These are phyloP conservation scores for Saksenaea oblongispora DNA, from an alignment of 371 early-diverging fungal genomes.

Conservation along the genomic window DNA sequence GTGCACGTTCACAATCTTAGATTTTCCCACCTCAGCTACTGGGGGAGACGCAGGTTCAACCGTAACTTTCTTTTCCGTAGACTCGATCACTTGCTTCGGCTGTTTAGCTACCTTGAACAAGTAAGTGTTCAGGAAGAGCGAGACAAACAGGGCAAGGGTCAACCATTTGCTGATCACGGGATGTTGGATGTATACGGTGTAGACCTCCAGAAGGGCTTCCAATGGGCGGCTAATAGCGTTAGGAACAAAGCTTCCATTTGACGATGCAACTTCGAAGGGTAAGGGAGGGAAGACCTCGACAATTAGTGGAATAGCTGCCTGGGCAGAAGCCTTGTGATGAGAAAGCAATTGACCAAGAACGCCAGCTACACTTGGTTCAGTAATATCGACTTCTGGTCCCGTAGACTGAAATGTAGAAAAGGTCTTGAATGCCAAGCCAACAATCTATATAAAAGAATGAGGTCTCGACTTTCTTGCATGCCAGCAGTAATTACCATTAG, in stretches of 20 bases:
- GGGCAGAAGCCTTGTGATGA: slow-evolving; percentile 28
- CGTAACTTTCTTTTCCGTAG: background rate
- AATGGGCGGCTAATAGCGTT: slow-evolving; percentile 39
- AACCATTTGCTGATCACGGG: slow-evolving; percentile 65
- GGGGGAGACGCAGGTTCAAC: background rate
- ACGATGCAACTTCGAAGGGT: slow-evolving; percentile 32
- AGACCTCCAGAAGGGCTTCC: slow-evolving; percentile 45
- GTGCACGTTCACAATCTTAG: background rate
- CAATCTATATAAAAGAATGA: slow-evolving; percentile 4
- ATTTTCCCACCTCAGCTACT: background rate
- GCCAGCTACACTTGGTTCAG: slow-evolving; percentile 32
- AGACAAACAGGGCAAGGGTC: slow-evolving; percentile 47
- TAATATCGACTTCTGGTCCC: slow-evolving; percentile 32
- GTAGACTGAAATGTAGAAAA: slow-evolving; percentile 58
- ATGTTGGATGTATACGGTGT: slow-evolving; percentile 56
- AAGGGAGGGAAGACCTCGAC: slow-evolving; percentile 55
- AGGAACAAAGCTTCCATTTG: slow-evolving; percentile 12
- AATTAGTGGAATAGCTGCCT: slow-evolving; percentile 34
- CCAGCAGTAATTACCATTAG: slow-evolving; percentile 21
- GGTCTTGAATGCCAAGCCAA: slow-evolving; percentile 50
- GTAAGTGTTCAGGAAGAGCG: slow-evolving; percentile 61
- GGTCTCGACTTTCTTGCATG: background rate
- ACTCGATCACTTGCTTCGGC: slow-evolving; percentile 18
- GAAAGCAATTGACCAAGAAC: slow-evolving; percentile 37
- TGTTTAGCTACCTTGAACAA: slow-evolving; percentile 58